Evolutionary conservation across 1,284 basidiomycete genomes (phyloP).

Genomic region (Boletus semigastroideus): DNA sequence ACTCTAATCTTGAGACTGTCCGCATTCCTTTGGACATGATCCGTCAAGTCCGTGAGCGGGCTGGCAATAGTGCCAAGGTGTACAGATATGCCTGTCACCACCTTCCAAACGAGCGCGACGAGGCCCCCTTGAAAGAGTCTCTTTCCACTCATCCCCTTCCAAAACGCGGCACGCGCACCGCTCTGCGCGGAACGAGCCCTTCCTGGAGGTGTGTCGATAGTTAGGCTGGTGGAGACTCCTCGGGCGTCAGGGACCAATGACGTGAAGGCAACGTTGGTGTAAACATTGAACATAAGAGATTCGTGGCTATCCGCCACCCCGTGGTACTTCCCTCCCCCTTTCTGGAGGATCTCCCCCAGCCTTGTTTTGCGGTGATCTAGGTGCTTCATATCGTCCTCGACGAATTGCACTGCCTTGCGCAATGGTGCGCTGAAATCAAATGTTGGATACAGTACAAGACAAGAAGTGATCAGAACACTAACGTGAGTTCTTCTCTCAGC

Average conservation of each 20-base stretch:
- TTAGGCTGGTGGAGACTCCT: slow-evolving; percentile 47
- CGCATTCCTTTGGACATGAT: slow-evolving; percentile 34
- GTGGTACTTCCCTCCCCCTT: slow-evolving; percentile 48
- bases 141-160: slow-evolving; percentile 53
- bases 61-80: slow-evolving; percentile 51
- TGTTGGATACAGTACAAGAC: not conserved
- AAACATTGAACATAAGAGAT: slow-evolving; percentile 55
- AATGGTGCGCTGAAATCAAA: slow-evolving; percentile 45
- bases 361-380: slow-evolving; percentile 25
- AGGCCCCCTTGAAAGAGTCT: slow-evolving; percentile 57
- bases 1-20: slow-evolving; percentile 42
- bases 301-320: slow-evolving; percentile 39
- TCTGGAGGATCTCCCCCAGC: slow-evolving; percentile 38
- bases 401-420: slow-evolving; percentile 46
- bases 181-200: slow-evolving; percentile 42
- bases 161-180: slow-evolving; percentile 43
- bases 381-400: slow-evolving; percentile 43
- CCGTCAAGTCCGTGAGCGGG: slow-evolving; percentile 39
- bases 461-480: slow-evolving; percentile 21
- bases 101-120: slow-evolving; percentile 51
- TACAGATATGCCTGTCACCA: slow-evolving; percentile 31
- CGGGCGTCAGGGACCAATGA: slow-evolving; percentile 44
- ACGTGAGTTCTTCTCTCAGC: slow-evolving; percentile 68
- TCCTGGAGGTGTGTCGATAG: slow-evolving; percentile 52
- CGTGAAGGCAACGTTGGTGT: slow-evolving; percentile 47